These are phyloP conservation scores for Aspergillus incahuasiensis DNA, from an alignment of 495 filamentous ascomycete species.

Conservation along the genomic window DNA sequence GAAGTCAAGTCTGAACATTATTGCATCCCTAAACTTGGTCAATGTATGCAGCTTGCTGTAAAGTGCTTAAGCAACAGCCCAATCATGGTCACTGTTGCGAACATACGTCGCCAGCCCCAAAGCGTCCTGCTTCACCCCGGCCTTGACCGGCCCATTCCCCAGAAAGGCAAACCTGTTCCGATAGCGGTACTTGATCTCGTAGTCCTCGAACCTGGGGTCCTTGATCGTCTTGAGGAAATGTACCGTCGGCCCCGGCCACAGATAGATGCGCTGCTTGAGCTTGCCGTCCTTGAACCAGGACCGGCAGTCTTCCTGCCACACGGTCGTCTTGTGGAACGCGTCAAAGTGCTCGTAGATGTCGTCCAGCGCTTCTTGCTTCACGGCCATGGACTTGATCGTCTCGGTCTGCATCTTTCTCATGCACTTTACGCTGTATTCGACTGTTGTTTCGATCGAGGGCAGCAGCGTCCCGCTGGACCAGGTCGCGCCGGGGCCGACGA, in stretches of 20 bases:
- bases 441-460: not conserved
- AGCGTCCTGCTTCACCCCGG: not conserved
- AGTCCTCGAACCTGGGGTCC: not conserved
- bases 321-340: not conserved
- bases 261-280: not conserved
- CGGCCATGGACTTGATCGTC: not conserved
- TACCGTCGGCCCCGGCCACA: not conserved
- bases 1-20: too few species aligned
- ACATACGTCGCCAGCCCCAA: not conserved
- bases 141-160: not conserved
- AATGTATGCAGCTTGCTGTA: too few species aligned
- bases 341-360: not conserved
- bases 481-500: not conserved
- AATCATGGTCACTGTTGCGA: not conserved
- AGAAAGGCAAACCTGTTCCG: not conserved
- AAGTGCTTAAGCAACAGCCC: not conserved
- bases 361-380: not conserved
- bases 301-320: not conserved
- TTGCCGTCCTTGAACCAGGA: not conserved
- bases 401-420: not conserved
- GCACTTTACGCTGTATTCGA: not conserved
- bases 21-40: too few species aligned
- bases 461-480: not conserved
- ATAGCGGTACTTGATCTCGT: not conserved
- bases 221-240: not conserved